Conservation (phyloP, 805 yeast genomes). For the Saccharomyces jurei region DNA sequence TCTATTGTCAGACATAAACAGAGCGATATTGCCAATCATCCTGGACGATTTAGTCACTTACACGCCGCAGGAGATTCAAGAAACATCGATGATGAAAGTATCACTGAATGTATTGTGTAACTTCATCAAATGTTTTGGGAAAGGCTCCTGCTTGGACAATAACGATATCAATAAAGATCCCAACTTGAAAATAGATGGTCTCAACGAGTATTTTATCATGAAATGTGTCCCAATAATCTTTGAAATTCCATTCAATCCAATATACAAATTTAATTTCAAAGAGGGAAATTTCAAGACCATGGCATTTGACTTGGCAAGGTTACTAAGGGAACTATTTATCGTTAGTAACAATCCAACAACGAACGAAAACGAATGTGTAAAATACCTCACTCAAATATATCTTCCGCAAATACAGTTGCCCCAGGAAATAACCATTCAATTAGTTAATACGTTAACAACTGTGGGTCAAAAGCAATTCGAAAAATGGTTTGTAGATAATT, state of each 20-base stretch:
- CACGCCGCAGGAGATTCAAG: constrained; percentile 50
- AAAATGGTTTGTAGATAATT: constrained; percentile 47
- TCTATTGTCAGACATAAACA: constrained; percentile 62
- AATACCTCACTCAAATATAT: constrained; percentile 45
- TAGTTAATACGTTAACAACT: constrained; percentile 50
- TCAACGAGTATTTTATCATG: constrained; percentile 61
- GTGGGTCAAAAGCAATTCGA: constrained; percentile 57
- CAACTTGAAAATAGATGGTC: constrained; percentile 50
- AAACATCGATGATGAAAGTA: constrained; percentile 56
- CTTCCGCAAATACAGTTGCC: constrained; percentile 52
- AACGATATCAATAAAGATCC: constrained; percentile 45
- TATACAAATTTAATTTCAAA: constrained; percentile 48
- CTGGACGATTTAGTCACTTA: constrained; percentile 57
- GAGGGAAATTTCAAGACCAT: constrained; percentile 76
- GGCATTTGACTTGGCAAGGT: constrained; percentile 63
- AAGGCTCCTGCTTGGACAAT: constrained; percentile 56
- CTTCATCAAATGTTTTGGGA: constrained; percentile 56
- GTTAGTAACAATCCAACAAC: constrained; percentile 20
- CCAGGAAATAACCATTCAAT: constrained; percentile 47
- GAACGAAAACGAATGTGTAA: constrained; percentile 27
- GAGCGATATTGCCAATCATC: constrained; percentile 48
- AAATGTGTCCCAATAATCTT: constrained; percentile 60
- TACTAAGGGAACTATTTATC: constrained; percentile 55
- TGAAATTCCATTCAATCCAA: constrained; percentile 71
- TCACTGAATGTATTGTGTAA: constrained; percentile 63